Percentiles rank a stretch among this genome's conserved stretches.
These are phyloP conservation scores for Eutrema heterophyllum DNA, from an alignment of 345 rosid species.

Conservation along the genomic window DNA sequence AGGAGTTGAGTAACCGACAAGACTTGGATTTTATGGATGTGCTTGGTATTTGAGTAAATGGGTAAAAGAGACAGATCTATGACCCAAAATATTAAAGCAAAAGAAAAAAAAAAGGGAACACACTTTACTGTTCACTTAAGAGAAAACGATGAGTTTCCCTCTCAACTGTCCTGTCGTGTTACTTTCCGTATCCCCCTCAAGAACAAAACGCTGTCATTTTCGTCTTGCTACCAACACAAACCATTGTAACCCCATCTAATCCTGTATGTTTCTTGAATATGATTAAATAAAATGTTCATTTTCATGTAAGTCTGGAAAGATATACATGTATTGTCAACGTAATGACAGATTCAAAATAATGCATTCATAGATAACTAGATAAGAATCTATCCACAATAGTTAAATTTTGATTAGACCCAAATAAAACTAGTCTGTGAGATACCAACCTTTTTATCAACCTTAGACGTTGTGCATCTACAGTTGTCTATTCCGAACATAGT, in stretches of 20 bases:
- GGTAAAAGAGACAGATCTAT: constrained; percentile 31
- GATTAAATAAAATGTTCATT: background rate
- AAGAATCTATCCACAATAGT: constrained; percentile 9
- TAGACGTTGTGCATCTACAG: background rate
- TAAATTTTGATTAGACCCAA: constrained; percentile 14
- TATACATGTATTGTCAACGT: constrained; percentile 18
- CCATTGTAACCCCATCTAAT: constrained; percentile 15
- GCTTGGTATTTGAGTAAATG: constrained; percentile 17
- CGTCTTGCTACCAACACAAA: constrained; percentile 21
- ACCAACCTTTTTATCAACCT: background rate
- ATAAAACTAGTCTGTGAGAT: background rate
- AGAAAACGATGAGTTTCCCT: constrained; percentile 20
- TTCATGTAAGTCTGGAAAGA: background rate
- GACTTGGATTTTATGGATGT: constrained; percentile 10
- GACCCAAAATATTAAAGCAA: constrained; percentile 22
- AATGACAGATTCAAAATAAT: constrained; percentile 10
- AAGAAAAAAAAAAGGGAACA: constrained; percentile 24
- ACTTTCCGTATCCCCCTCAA: constrained; percentile 21
- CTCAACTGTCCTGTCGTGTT: constrained; percentile 29
- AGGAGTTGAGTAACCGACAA: constrained; percentile 16
- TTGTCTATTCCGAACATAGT: background rate
- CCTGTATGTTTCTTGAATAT: constrained; percentile 4
- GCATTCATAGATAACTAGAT: background rate
- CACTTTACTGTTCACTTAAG: constrained; percentile 16
- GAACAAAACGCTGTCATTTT: constrained; percentile 15